Percentiles rank a stretch among this genome's conserved stretches.
Conservation (phyloP, 352 stramenopile species). For the Pythium coloratum region DNA sequence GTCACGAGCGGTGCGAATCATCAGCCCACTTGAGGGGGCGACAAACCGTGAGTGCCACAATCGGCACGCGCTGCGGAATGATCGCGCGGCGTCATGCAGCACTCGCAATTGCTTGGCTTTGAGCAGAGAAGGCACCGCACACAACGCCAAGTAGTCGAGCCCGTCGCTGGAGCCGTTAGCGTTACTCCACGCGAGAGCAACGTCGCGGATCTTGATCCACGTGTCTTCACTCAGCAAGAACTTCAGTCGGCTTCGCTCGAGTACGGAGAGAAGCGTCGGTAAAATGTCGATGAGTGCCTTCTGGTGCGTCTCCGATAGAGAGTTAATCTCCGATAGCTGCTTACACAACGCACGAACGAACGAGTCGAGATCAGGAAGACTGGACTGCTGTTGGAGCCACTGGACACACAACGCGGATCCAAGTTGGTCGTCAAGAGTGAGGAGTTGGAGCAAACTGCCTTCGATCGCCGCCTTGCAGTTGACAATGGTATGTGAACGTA, state of each 20-base stretch:
- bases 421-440: not conserved
- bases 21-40: not conserved
- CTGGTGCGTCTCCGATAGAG: not conserved
- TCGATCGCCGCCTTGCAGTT: not conserved
- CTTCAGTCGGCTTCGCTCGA: not conserved
- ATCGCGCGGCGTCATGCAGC: not conserved
- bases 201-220: conserved; percentile 7
- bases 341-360: not conserved
- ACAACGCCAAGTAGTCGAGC: not conserved
- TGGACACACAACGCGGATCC: conserved; percentile 1
- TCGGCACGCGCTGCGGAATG: conserved; percentile 2
- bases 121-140: not conserved
- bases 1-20: not conserved
- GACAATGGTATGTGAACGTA: not conserved
- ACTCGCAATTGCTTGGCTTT: conserved; percentile 6
- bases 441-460: not conserved
- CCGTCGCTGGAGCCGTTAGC: not conserved
- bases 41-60: conserved; percentile 6
- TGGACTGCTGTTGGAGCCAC: not conserved
- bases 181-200: not conserved
- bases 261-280: not conserved
- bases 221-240: not conserved
- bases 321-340: not conserved
- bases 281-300: conserved; percentile 4
- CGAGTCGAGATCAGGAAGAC: too few species aligned